Evolutionary conservation across 352 stramenopile genomes (phyloP).

Genomic region (Globisporangium nagaii): DNA sequence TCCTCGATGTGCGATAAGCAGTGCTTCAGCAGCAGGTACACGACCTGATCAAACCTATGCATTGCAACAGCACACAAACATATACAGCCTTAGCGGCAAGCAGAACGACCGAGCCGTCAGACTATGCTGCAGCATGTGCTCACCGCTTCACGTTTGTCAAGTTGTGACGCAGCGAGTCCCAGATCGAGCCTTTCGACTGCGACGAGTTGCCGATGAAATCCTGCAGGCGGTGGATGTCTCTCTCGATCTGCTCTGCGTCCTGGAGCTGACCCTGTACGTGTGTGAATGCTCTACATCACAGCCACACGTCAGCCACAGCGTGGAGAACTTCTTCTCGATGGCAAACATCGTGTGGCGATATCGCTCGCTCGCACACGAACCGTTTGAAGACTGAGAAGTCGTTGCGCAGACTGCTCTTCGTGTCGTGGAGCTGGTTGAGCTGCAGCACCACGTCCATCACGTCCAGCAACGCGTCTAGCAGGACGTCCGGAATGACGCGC

Average conservation of each 20-base stretch:
- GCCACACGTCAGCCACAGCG: background rate
- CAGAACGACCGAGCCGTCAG: too few species aligned
- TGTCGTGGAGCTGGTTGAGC: conserved; percentile 62
- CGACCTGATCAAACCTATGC: conserved; percentile 54
- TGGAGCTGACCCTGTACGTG: conserved; percentile 33
- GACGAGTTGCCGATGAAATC: conserved; percentile 53
- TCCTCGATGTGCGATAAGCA: conserved; percentile 41
- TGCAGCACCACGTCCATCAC: conserved; percentile 59
- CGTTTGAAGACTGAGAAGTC: conserved; percentile 76
- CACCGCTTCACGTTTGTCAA: conserved; percentile 66
- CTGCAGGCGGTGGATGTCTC: conserved; percentile 53
- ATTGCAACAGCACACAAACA: background rate
- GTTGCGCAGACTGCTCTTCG: conserved; percentile 62
- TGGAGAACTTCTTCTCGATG: too few species aligned
- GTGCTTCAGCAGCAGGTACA: conserved; percentile 49
- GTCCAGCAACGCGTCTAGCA: conserved; percentile 54
- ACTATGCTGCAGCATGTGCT: too few species aligned
- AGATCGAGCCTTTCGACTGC: conserved; percentile 54
- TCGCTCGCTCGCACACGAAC: conserved; percentile 17
- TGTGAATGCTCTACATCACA: conserved; percentile 34
- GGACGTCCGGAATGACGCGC: conserved; percentile 48
- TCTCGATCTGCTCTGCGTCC: conserved; percentile 35
- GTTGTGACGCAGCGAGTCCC: conserved; percentile 53
- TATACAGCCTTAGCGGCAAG: background rate
- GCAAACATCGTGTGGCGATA: too few species aligned